Base-by-base conservation (phyloP, 306 rosid species). In the Arachis stenosperma region DNA sequence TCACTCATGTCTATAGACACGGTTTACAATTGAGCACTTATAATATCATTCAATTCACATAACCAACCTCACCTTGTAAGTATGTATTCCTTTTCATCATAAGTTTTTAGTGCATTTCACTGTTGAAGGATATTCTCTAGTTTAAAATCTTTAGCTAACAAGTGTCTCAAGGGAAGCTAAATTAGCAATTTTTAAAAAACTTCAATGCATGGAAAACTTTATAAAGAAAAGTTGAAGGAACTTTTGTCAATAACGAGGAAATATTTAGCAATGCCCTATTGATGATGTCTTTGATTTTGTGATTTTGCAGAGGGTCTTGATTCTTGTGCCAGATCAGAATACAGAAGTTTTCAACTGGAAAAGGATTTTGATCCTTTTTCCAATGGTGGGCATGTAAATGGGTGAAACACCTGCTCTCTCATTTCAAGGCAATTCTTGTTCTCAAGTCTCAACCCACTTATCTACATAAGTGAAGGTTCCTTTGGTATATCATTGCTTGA, bases 251-350 rank as follows among this genome's bases (percentile, higher is more conserved):
- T 33, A 33, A 33, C 37, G 2, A 33, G 4, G 37, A 33, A 33
- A 33, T 33, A 33, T 33, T 4, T 33, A 33, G 37, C 37, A 33
- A 75, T 69, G 66, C 78, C 29, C 22, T 79, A 67, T 43, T 71
- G 78, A 73, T 33, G 81, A 39, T 77, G 84, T 75, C 74, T 61
- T 71, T 52, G 42, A 46, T 58, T 75, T 75, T 71, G 11, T 79
- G 55, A 61, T 83, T 69, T 78, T 67, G 65, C 86, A 84, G 90
- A 89, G 83, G 79, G 6, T 78, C 80, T 74, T 82, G 85, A 84
- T 80, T 81, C 69, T 63, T 76, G 74, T 73, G 77, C 75, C 64
- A 77, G 83, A 80, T 79, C 68, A 70, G 75, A 75, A 81, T 76
- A 76, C 54, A 66, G 75, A 81, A 79, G 37, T 63, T 68, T 70